Base-by-base conservation (phyloP, 345 rosid species). In the Corchorus olitorius region DNA sequence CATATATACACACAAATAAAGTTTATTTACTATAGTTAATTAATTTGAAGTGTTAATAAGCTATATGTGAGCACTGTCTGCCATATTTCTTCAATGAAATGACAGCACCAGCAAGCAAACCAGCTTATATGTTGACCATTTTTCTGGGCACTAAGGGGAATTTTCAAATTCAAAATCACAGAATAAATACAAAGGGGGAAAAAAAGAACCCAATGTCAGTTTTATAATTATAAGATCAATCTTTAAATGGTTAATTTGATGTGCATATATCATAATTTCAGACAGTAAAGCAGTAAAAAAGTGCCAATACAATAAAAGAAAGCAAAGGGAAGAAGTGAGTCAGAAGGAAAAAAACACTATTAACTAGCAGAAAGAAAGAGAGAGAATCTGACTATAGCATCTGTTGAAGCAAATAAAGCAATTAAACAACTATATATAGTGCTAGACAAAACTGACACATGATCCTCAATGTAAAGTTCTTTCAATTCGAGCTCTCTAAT, bases 201-300 rank as follows among this genome's bases (percentile, higher is more conserved):
- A n/a, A 72, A 39, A 43, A 43, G 11, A 15, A 27, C 27, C 15
- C 14, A 41, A 46, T 1, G 71, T 17, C 54, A 45, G 39, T 53
- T 13, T 3, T 35, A 52, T 70, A 50, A 37, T 10, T 35, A 39
- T 64, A 72, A 20, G 37, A 34, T 63, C 62, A 70, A 52, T 17
- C 35, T 41, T 39, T 13, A 71, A 56, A 52, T 4, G 74, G 34
- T 10, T 56, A 56, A 20, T 65, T 61, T 66, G 56, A 53, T 48
- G 9, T 11, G 19, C 49, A 8, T 27, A 50, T 6, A 49, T 27
- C n/a, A 79, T 20, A 55, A 49, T 65, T 50, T 43, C 16, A 20
- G 72, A 77, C 78, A 64, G 69, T 70, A 60, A 76, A 54, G 76
- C 73, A 80, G 74, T 73, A 46, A 75, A 46, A 75, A 84, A 81